phyloP scores from a whole-genome alignment of 768 basidiomycete genomes.

The Pisolithus marmoratus region DNA sequence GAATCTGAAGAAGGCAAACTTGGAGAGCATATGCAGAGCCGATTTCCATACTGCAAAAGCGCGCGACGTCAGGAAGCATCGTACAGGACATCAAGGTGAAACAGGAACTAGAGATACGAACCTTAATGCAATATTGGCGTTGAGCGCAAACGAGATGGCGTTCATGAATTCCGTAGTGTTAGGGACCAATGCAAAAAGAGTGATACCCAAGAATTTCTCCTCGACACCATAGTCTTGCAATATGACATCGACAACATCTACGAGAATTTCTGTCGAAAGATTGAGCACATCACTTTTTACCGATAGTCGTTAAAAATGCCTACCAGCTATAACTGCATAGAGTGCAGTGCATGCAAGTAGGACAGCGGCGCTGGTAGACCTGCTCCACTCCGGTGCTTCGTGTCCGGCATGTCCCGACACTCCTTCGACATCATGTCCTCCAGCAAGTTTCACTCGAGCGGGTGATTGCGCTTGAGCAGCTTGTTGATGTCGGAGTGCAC shows the following conservation, averaged over 20 bases:
- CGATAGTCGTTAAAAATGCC: conserved; percentile 19
- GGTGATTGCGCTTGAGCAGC: conserved; percentile 41
- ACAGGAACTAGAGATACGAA: conserved; percentile 26
- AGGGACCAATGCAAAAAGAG: conserved; percentile 93
- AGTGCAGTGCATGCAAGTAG: conserved; percentile 84
- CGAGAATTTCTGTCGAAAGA: conserved; percentile 66
- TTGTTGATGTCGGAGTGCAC: conserved; percentile 79
- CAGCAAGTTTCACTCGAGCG: conserved; percentile 40
- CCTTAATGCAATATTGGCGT: conserved; percentile 96
- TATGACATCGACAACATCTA: conserved; percentile 93
- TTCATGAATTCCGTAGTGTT: conserved; percentile 99
- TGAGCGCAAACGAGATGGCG: conserved; percentile 94
- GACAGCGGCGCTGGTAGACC: conserved; percentile 84
- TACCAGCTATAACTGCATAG: conserved; percentile 95
- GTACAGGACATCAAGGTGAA: neutral
- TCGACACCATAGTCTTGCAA: conserved; percentile 88
- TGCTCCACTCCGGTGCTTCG: conserved; percentile 95
- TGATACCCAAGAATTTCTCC: conserved; percentile 96
- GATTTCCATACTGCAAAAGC: conserved; percentile 83
- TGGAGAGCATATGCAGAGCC: conserved; percentile 98
- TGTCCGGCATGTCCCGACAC: conserved; percentile 73
- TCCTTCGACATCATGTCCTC: conserved; percentile 36
- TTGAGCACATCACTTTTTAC: neutral
- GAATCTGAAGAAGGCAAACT: conserved; percentile 95
- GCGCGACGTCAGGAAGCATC: neutral